These are phyloP conservation scores for Emmonsia crescens DNA, from an alignment of 2,329 filamentous ascomycete species.

Conservation along the genomic window DNA sequence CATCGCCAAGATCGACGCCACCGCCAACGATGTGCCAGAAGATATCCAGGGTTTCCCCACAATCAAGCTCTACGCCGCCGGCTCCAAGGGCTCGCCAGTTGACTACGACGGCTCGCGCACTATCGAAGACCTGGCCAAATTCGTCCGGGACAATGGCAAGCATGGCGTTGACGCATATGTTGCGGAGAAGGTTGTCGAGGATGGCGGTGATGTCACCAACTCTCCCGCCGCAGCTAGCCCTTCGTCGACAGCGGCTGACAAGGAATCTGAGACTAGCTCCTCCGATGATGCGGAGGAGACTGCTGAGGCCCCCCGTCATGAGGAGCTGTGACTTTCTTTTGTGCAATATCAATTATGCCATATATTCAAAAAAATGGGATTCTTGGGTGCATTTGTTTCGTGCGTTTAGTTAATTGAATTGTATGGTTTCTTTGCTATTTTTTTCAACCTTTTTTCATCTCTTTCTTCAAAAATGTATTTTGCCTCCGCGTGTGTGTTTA, in stretches of 20 bases:
- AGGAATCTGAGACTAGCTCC: not conserved
- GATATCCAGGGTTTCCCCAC: slow-evolving; percentile 97
- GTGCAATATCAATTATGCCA: not conserved
- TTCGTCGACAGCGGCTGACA: slow-evolving; percentile 13
- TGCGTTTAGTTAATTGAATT: not conserved
- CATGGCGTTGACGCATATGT: slow-evolving; percentile 61
- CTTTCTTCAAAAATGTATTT: not conserved
- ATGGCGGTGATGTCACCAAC: slow-evolving; percentile 20
- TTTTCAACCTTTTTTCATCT: not conserved
- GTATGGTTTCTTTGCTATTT: not conserved
- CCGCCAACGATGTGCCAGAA: slow-evolving; percentile 89
- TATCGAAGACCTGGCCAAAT: slow-evolving; percentile 80
- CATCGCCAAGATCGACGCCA: slow-evolving; percentile 89
- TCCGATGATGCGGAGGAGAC: slow-evolving; percentile 12
- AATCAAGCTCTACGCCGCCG: slow-evolving; percentile 95
- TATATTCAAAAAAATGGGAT: not conserved
- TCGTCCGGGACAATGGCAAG: slow-evolving; percentile 92
- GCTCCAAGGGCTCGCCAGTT: slow-evolving; percentile 71
- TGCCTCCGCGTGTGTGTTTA: not conserved
- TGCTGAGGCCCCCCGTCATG: slow-evolving; percentile 22
- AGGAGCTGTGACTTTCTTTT: slow-evolving; percentile 27
- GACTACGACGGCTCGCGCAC: slow-evolving; percentile 83
- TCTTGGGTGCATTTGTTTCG: not conserved
- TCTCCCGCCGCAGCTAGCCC: slow-evolving; percentile 17
- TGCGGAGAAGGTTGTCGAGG: slow-evolving; percentile 45